phyloP scores from a whole-genome alignment of 129 eudicot species.

The Helianthus annuus region DNA sequence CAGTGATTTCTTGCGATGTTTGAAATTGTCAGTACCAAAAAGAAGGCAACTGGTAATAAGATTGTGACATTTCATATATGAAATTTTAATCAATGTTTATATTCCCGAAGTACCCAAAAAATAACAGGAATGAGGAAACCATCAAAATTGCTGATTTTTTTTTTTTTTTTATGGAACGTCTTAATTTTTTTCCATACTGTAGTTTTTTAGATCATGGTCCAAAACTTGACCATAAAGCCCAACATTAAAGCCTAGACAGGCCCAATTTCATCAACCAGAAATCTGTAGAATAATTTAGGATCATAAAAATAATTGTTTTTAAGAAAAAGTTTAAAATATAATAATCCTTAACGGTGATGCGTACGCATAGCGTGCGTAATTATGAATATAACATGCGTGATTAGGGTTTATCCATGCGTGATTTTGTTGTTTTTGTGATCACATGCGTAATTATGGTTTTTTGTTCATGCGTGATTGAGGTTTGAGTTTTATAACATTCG shows the following conservation, averaged over 20 bases:
- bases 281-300: neutral
- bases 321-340: too few species aligned
- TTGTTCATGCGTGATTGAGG: too few species aligned
- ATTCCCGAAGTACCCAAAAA: neutral
- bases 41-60: conserved; percentile 21
- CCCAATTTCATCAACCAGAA: neutral
- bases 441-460: too few species aligned
- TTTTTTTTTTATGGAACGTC: neutral
- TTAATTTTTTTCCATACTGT: too few species aligned
- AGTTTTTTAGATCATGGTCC: too few species aligned
- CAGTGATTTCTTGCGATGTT: conserved; percentile 34
- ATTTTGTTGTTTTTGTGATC: too few species aligned
- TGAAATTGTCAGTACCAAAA: conserved; percentile 30
- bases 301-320: neutral
- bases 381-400: too few species aligned
- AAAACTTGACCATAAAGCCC: conserved; percentile 1
- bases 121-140: neutral
- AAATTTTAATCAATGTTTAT: conserved; percentile 8
- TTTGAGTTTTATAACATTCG: too few species aligned
- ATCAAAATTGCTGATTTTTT: neutral
- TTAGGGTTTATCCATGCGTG: too few species aligned
- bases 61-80: conserved; percentile 33
- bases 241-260: neutral
- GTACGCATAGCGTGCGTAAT: too few species aligned
- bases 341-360: too few species aligned